A percentile compares a stretch with the other conserved stretches of the same genome.
Evolutionary conservation across 306 rosid species (phyloP).

Genomic region (Heteromeles arbutifolia): DNA sequence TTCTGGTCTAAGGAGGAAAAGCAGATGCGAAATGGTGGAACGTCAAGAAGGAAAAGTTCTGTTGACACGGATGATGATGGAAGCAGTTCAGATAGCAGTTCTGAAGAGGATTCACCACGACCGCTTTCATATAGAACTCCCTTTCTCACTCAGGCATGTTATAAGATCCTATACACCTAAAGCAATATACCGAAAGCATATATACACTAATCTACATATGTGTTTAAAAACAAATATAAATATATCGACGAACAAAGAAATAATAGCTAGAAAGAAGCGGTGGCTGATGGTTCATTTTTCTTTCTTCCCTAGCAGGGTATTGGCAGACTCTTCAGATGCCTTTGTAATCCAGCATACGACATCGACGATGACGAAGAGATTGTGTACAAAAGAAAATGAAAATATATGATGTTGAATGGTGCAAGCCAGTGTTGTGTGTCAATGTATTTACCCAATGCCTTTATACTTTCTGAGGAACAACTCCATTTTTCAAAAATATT

Average conservation of each 20-base stretch:
- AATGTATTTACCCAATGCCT: neutral
- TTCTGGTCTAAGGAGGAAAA: constrained; percentile 44
- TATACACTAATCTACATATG: neutral
- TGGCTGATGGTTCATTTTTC: neutral
- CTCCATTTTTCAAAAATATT: no score
- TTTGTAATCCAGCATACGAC: constrained; percentile 95
- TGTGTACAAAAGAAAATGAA: constrained; percentile 58
- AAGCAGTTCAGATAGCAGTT: constrained; percentile 62
- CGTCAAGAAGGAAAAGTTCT: constrained; percentile 51
- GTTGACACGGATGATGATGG: constrained; percentile 59
- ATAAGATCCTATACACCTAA: neutral
- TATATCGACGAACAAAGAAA: neutral
- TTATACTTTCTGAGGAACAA: neutral
- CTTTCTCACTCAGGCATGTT: constrained; percentile 70
- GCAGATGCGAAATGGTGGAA: constrained; percentile 41
- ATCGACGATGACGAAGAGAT: constrained; percentile 81
- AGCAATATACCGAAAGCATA: neutral
- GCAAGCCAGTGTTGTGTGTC: neutral
- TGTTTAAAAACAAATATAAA: neutral
- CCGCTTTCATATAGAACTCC: constrained; percentile 71
- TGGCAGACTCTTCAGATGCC: constrained; percentile 93
- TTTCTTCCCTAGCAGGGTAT: constrained; percentile 48
- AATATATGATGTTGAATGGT: neutral
- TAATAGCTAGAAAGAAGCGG: neutral
- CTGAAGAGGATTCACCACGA: constrained; percentile 65